Evolutionary conservation across 106 monocot species (phyloP).

Genomic region (Amphibolis antarctica): DNA sequence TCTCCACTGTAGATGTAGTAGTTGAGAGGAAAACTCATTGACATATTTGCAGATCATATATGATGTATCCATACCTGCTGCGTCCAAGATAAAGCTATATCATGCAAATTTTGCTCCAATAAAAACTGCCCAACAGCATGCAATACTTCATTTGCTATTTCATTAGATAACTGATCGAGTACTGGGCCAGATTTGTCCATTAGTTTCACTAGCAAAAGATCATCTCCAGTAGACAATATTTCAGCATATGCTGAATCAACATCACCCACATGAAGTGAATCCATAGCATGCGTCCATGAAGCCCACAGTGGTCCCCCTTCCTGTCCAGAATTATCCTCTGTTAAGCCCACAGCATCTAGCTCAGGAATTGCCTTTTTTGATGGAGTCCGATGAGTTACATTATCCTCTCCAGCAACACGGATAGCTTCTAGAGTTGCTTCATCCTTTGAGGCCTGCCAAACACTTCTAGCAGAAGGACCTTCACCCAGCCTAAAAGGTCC

Average conservation of each 20-base stretch:
- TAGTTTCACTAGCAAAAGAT: slow-evolving; percentile 62
- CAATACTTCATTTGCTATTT: slow-evolving; percentile 52
- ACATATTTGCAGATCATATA: too few species aligned
- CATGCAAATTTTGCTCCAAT: slow-evolving; percentile 59
- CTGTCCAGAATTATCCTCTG: slow-evolving; percentile 36
- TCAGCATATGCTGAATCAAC: slow-evolving; percentile 80
- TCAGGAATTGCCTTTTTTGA: slow-evolving; percentile 31
- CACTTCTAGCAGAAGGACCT: slow-evolving; percentile 97
- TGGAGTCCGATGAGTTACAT: slow-evolving; percentile 34
- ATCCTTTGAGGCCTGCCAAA: slow-evolving; percentile 98
- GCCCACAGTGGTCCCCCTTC: slow-evolving; percentile 56
- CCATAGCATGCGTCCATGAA: slow-evolving; percentile 78
- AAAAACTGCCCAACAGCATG: slow-evolving; percentile 64
- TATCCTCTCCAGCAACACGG: slow-evolving; percentile 85
- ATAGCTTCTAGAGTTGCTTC: slow-evolving; percentile 98
- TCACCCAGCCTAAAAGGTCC: slow-evolving; percentile 88
- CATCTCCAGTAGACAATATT: slow-evolving; percentile 64
- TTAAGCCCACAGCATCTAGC: slow-evolving; percentile 47
- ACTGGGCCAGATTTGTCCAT: slow-evolving; percentile 92
- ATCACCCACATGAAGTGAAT: slow-evolving; percentile 82
- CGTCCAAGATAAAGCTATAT: slow-evolving; percentile 63
- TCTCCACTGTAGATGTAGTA: too few species aligned
- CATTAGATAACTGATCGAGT: slow-evolving; percentile 65
- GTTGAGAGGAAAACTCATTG: too few species aligned
- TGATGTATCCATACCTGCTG: slow-evolving; percentile 47